phyloP scores from a whole-genome alignment of 441 rosid species.

The Brassica balearica region DNA sequence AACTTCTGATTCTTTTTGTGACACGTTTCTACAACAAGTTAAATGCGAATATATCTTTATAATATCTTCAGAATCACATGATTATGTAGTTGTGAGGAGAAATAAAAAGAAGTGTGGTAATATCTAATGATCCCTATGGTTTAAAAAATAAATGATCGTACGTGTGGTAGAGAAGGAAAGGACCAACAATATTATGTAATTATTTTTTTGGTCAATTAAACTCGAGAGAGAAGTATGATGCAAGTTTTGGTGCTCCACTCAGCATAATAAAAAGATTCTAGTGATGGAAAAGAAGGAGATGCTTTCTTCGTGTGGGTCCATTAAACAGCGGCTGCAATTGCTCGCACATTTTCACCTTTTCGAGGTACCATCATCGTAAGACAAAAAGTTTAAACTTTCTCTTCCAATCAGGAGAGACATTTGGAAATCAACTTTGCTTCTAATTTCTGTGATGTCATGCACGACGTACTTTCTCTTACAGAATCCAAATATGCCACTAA shows the following conservation, averaged over 20 bases:
- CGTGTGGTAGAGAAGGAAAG: neutral
- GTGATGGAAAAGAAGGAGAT: neutral
- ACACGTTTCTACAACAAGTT: neutral
- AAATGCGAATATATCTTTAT: neutral
- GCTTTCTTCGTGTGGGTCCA: slow-evolving; percentile 10
- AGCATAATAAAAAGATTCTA: slow-evolving; percentile 10
- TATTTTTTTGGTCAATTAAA: neutral
- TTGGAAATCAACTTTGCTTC: slow-evolving; percentile 13
- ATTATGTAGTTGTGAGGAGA: neutral
- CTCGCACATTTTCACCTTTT: neutral
- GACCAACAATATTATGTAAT: neutral
- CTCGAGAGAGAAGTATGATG: neutral
- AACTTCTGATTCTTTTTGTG: neutral
- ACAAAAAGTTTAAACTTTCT: slow-evolving; percentile 6
- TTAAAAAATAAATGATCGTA: neutral
- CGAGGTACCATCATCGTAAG: neutral
- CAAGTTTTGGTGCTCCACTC: slow-evolving; percentile 8
- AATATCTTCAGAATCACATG: neutral
- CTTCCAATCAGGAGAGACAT: neutral
- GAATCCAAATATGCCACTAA: slow-evolving; percentile 1
- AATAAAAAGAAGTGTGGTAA: neutral
- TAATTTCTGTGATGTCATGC: slow-evolving; percentile 21
- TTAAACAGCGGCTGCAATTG: slow-evolving; percentile 13
- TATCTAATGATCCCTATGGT: neutral
- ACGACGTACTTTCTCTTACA: slow-evolving; percentile 21